Base-by-base conservation (phyloP, 2,329 filamentous ascomycete genomes). In the Apiospora marii region DNA sequence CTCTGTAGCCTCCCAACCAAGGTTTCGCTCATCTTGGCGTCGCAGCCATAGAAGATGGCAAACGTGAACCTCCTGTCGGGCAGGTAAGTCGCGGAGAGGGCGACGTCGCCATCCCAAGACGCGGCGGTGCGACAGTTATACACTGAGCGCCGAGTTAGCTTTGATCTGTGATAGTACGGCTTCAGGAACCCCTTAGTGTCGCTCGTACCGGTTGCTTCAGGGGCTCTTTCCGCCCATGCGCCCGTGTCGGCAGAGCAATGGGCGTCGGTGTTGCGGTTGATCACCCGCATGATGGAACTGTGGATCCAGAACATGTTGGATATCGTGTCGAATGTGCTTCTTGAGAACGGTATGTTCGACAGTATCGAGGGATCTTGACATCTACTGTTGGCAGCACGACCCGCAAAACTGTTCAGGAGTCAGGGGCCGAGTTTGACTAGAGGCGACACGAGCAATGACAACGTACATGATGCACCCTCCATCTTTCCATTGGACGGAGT, bases 31-130 rank as follows among this genome's bases (percentile, higher is more conserved):
- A 13, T 37, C 53, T 37, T 37, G 53, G 30, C 19, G 30, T 61
- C 53, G 16, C 53, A 61, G 30, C 53, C 53, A 16, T 61, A 61
- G 53, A 61, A 3, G 37, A 61, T 10, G 8, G 53, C 53, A 16
- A 61, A 61, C 3, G 53, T 61, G 19, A 61, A 61, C 8, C 53
- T 61, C 53, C 53, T 61, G 5, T 61, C 30, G 30, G 53, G 53
- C 22, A 61, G 37, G 22, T 61, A 22, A 5, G 53, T 61, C 16
- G 53, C 19, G 7, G 30, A 61, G 6, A 61, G 53, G 30, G 53
- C 53, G 30, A 61, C 30, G 30, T 61, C 53, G 16, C 30, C 53
- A 22, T 16, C 4, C 53, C 53, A 61, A 6, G 53, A 37, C 10
- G 53, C 53, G 4, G 53, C 30, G 53, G 53, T 37, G 16, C 53